Evolutionary conservation across 352 stramenopile genomes (phyloP).

Genomic region (Phytophthora sojae): DNA sequence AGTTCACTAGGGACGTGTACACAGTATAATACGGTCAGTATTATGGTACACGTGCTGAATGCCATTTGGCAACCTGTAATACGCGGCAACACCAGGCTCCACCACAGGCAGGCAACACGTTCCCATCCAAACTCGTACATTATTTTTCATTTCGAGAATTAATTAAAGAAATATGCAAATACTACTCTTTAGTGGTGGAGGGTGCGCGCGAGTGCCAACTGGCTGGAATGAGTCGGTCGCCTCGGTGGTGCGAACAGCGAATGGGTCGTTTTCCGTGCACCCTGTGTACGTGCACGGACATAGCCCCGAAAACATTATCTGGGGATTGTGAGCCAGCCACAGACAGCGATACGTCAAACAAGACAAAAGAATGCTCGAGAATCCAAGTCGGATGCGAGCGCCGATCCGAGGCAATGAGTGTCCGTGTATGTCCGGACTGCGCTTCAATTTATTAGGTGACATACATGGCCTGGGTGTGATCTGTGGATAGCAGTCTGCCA

Average conservation of each 20-base stretch:
- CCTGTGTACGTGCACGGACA: neutral
- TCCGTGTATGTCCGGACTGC: conserved; percentile 1
- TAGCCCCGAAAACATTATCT: conserved; percentile 1
- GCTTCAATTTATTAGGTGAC: conserved; percentile 15
- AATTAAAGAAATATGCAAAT: too few species aligned
- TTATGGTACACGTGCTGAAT: neutral
- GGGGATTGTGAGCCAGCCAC: conserved; percentile 20
- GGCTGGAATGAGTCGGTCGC: neutral
- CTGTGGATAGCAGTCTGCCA: neutral
- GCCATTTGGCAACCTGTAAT: neutral
- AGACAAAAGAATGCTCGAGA: conserved; percentile 17
- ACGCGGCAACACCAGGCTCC: too few species aligned
- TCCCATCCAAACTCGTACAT: too few species aligned
- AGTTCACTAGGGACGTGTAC: neutral
- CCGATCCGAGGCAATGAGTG: neutral
- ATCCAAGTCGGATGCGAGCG: conserved; percentile 2
- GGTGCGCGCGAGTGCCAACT: neutral
- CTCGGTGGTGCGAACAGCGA: neutral
- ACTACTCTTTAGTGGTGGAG: too few species aligned
- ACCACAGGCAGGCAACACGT: too few species aligned
- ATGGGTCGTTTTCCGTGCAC: neutral
- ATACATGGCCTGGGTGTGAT: neutral
- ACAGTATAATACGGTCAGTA: too few species aligned
- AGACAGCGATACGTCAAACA: conserved; percentile 13
- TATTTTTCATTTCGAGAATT: too few species aligned